A percentile compares a stretch with the other conserved stretches of the same genome.
These are phyloP conservation scores for Turnera subulata DNA, from an alignment of 345 rosid species.

Conservation along the genomic window DNA sequence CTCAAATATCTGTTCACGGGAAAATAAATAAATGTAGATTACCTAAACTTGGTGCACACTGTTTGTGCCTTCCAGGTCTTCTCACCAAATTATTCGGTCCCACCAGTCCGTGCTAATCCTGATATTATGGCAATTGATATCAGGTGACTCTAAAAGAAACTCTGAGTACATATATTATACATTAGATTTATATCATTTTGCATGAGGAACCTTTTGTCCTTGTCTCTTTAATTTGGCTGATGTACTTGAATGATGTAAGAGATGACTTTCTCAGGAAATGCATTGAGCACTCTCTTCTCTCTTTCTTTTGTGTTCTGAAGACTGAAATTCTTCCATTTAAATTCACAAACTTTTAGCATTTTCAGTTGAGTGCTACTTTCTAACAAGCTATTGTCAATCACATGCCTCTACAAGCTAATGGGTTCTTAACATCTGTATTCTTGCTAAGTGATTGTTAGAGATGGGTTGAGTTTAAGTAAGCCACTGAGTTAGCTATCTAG, in stretches of 20 bases:
- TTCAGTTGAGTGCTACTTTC: not conserved
- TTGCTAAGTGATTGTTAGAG: not conserved
- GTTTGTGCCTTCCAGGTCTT: constrained; percentile 40
- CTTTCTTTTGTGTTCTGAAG: too few species aligned
- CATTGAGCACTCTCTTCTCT: too few species aligned
- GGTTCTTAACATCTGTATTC: not conserved
- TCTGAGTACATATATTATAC: not conserved
- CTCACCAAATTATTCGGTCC: constrained; percentile 60
- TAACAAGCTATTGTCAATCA: not conserved
- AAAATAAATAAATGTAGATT: too few species aligned
- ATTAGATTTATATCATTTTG: not conserved
- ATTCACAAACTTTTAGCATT: not conserved
- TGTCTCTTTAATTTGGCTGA: too few species aligned
- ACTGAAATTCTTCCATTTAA: too few species aligned
- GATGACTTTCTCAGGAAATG: too few species aligned
- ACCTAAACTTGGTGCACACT: not conserved
- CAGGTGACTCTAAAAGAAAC: constrained; percentile 26
- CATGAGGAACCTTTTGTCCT: not conserved
- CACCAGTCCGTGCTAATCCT: constrained; percentile 36
- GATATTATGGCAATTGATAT: constrained; percentile 54
- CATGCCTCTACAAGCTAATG: not conserved
- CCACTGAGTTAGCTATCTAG: too few species aligned
- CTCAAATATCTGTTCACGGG: not conserved
- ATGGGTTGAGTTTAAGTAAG: not conserved
- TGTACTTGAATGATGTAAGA: too few species aligned